phyloP scores from a whole-genome alignment of 2,329 filamentous ascomycete species.

The Graphilbum sp. region DNA sequence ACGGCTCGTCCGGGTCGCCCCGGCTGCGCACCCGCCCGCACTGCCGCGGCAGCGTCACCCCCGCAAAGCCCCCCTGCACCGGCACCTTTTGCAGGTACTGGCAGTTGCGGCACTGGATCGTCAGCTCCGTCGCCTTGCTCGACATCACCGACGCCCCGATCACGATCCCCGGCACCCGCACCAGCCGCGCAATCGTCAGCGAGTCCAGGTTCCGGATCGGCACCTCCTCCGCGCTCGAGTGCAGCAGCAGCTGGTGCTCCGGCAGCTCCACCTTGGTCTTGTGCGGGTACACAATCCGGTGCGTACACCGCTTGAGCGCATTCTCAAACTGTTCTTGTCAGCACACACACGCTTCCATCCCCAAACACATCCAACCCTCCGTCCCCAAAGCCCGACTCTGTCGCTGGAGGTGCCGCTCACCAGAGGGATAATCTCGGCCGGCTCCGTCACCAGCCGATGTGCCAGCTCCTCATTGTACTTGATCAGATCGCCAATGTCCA shows the following conservation, averaged over 20 bases:
- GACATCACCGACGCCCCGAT: constrained; percentile 95
- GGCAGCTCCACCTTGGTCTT: constrained; percentile 53
- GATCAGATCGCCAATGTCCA: constrained; percentile 90
- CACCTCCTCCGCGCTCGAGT: constrained; percentile 78
- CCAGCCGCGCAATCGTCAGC: constrained; percentile 82
- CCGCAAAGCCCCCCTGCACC: constrained; percentile 73
- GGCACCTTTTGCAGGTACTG: constrained; percentile 52
- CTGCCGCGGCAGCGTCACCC: constrained; percentile 65
- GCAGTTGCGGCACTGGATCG: constrained; percentile 81
- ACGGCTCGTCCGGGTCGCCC: constrained; percentile 58
- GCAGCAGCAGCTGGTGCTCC: constrained; percentile 84
- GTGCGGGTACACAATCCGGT: constrained; percentile 80
- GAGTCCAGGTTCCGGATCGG: constrained; percentile 92
- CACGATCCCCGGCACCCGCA: constrained; percentile 91
- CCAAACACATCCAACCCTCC: neutral
- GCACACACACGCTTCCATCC: neutral
- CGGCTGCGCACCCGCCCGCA: constrained; percentile 50
- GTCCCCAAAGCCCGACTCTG: too few relatives aligned
- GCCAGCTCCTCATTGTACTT: constrained; percentile 93
- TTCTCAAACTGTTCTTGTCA: constrained; percentile 58
- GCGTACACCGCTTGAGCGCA: constrained; percentile 79
- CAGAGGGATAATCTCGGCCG: constrained; percentile 80
- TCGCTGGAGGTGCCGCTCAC: too few relatives aligned
- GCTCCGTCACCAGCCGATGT: constrained; percentile 75
- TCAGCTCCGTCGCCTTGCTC: constrained; percentile 77